Conservation (phyloP, 768 basidiomycete genomes). For the Psilocybe tampanensis region DNA sequence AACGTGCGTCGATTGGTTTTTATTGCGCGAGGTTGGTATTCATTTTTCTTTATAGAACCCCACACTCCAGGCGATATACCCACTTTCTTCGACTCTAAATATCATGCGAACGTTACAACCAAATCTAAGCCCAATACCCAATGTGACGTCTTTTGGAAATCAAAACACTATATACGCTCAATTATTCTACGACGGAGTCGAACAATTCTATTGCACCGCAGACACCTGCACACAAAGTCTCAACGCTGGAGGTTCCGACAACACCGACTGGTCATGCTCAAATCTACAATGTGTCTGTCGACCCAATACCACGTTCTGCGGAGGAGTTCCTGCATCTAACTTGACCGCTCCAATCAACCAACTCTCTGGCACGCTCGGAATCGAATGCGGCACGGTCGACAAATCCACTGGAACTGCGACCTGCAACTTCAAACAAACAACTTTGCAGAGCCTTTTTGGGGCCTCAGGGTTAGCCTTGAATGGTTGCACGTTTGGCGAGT, state of each 20-base stretch:
- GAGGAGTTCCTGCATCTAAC: constrained; percentile 44
- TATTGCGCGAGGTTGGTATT: background rate
- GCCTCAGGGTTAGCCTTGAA: constrained; percentile 67
- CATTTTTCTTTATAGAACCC: constrained; percentile 60
- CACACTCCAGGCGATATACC: constrained; percentile 77
- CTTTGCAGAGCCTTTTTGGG: constrained; percentile 75
- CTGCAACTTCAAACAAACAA: constrained; percentile 78
- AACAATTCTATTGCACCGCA: constrained; percentile 88
- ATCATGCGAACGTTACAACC: constrained; percentile 78
- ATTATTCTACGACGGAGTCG: constrained; percentile 76
- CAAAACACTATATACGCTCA: constrained; percentile 63
- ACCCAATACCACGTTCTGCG: constrained; percentile 74
- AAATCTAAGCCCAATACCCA: constrained; percentile 67
- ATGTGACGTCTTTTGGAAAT: constrained; percentile 59
- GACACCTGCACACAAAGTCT: constrained; percentile 68
- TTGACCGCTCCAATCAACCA: constrained; percentile 65
- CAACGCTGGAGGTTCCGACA: constrained; percentile 33
- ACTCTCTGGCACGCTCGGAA: constrained; percentile 64
- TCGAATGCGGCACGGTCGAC: constrained; percentile 62
- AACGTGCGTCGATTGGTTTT: constrained; percentile 52
- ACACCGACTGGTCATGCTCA: constrained; percentile 69
- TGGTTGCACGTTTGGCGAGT: constrained; percentile 86
- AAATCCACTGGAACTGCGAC: constrained; percentile 47
- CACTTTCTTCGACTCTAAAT: constrained; percentile 70
- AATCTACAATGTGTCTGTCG: constrained; percentile 78